Base-by-base conservation (phyloP, 805 yeast genomes). In the Kodamaea neixiangensis region DNA sequence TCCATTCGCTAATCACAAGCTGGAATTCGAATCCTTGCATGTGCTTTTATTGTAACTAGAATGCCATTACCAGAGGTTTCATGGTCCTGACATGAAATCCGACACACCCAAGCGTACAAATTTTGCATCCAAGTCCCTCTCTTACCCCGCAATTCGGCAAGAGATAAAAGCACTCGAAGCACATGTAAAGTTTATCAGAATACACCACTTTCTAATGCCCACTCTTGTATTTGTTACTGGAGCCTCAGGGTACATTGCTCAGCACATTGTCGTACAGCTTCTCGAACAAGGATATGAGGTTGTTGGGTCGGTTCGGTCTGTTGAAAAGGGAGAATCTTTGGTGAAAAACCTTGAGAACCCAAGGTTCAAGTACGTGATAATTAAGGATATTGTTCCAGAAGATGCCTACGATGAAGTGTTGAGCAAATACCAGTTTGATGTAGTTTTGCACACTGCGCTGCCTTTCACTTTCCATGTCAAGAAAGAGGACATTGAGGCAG, bases 381-480 rank as follows among this genome's bases (percentile, higher is more conserved):
- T 82, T 17, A 60, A 66, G 4, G 86, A 81, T 55, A 73, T 82
- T 46, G 71, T 71, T 7, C 63, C 66, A 11, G 68, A 60, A n/a
- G 71, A 71, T 11, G 80, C 82, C 0, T 79, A 79, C 53, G 77
- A 76, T 49, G 62, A 62, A 6, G 74, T 76, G 0, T 70, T 82
- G 56, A 63, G 74, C 56, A 69, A 67, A 18, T 75, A 77, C 53
- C 77, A 78, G 31, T 85, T 82, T 39, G 76, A 82, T 50, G 69
- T 69, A 10, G 79, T 76, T 31, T 82, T 84, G 46, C 89, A 83
- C 63, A 75, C 85, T 7, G 88, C 89, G 2, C 77, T 86, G 11
- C 87, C 88, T 11, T 78, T 78, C 60, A 67, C 73, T 19, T 76
- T 74, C 60, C 71, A 75, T 9, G 65, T 72, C 17, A 64, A 70